These are phyloP conservation scores for Plasmodium falciparum DNA, from an alignment of 169 alveolate genomes.

Conservation along the genomic window DNA sequence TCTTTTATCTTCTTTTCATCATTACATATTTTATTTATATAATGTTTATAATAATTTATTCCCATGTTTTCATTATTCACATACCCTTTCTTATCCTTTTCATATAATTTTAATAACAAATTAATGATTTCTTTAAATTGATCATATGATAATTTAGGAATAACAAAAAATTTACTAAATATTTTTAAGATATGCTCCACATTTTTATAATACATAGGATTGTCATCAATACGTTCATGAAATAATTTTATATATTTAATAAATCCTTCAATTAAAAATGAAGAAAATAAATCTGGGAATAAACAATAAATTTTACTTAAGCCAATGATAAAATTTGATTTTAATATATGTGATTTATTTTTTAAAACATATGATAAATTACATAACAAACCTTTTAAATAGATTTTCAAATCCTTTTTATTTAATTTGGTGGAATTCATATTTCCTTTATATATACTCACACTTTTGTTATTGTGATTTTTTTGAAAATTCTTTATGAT, in stretches of 20 bases:
- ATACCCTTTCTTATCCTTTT: background rate
- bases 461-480: background rate
- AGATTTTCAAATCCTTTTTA: slow-evolving; percentile 41
- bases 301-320: slow-evolving; percentile 61
- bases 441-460: slow-evolving; percentile 17
- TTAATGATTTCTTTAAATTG: slow-evolving; percentile 27
- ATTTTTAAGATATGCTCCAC: slow-evolving; percentile 30
- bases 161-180: slow-evolving; percentile 22
- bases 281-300: slow-evolving; percentile 49
- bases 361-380: slow-evolving; percentile 55
- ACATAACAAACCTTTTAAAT: slow-evolving; percentile 35
- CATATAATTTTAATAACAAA: slow-evolving; percentile 11
- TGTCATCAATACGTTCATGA: slow-evolving; percentile 6
- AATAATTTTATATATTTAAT: slow-evolving; percentile 26
- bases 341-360: slow-evolving; percentile 31
- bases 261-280: slow-evolving; percentile 41
- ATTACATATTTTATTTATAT: background rate
- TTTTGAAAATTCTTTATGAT: background rate
- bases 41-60: background rate
- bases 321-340: slow-evolving; percentile 49
- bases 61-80: background rate
- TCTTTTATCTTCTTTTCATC: background rate
- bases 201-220: slow-evolving; percentile 12
- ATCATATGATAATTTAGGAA: slow-evolving; percentile 25
- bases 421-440: slow-evolving; percentile 30